Evolutionary conservation across 2,329 filamentous ascomycete species (phyloP).

Genomic region (Pseudogymnoascus sp.): DNA sequence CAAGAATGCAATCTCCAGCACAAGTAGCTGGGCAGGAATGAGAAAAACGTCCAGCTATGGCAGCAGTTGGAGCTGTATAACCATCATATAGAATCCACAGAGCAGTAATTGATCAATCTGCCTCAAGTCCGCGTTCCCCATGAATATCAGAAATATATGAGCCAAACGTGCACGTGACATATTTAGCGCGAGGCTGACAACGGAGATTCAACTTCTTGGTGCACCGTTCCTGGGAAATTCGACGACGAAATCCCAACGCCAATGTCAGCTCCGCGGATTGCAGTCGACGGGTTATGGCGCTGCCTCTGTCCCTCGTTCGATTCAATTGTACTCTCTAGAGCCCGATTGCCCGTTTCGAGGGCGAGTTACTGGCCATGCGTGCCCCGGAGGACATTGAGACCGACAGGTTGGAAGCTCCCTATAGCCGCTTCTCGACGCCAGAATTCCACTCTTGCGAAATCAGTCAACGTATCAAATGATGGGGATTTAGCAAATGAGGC

Average conservation of each 20-base stretch:
- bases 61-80: constrained; percentile 1
- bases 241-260: constrained; percentile 10
- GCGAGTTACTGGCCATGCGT: not conserved
- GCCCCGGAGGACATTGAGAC: not conserved
- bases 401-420: not conserved
- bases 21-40: not conserved
- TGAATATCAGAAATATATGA: constrained; percentile 4
- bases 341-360: not conserved
- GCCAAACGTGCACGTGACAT: not conserved
- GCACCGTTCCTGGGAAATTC: not conserved
- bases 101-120: not conserved
- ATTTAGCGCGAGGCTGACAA: not conserved
- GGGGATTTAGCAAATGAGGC: not conserved
- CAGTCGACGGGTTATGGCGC: constrained; percentile 53
- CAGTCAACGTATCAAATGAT: not conserved
- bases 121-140: not conserved
- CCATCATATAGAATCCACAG: constrained; percentile 2
- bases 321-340: constrained; percentile 27
- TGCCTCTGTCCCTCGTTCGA: constrained; percentile 53
- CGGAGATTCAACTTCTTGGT: not conserved
- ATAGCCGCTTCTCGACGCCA: not conserved
- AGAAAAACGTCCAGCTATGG: constrained; percentile 1
- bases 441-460: not conserved
- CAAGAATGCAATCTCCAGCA: not conserved
- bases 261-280: constrained; percentile 29